Evolutionary conservation across 306 rosid species (phyloP).

Genomic region (Ziziphus jujuba): DNA sequence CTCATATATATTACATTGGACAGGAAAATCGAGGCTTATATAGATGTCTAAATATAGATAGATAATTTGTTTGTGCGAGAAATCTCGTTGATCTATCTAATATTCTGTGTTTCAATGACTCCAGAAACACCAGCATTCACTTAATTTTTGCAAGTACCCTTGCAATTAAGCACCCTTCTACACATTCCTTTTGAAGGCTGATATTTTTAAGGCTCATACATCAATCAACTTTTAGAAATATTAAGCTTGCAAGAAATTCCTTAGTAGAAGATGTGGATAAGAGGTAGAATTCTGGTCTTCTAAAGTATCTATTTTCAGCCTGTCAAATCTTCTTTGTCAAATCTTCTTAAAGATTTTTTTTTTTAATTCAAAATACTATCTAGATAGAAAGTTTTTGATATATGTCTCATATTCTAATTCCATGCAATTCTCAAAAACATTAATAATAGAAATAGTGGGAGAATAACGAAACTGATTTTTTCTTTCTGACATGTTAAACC

Average conservation of each 20-base stretch:
- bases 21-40: too few relatives aligned
- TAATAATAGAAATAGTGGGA: not conserved
- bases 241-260: not conserved
- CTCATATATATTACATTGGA: not conserved
- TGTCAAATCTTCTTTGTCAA: constrained; percentile 3
- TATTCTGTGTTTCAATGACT: constrained; percentile 1
- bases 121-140: not conserved
- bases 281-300: constrained; percentile 3
- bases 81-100: constrained; percentile 10
- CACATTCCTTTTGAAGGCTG: not conserved
- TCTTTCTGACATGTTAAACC: not conserved
- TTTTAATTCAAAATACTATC: not conserved
- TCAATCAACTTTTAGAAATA: constrained; percentile 2
- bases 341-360: too few relatives aligned
- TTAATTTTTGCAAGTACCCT: not conserved
- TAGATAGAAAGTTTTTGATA: not conserved
- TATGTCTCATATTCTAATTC: constrained; percentile 6
- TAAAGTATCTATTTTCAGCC: not conserved
- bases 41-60: constrained; percentile 8
- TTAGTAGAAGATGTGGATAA: constrained; percentile 2
- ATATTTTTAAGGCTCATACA: constrained; percentile 1
- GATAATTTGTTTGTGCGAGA: constrained; percentile 6
- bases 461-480: not conserved
- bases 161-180: constrained; percentile 20
- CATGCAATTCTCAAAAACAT: constrained; percentile 9